Conservation (phyloP, 495 filamentous ascomycete genomes). For the Podospora appendiculata region DNA sequence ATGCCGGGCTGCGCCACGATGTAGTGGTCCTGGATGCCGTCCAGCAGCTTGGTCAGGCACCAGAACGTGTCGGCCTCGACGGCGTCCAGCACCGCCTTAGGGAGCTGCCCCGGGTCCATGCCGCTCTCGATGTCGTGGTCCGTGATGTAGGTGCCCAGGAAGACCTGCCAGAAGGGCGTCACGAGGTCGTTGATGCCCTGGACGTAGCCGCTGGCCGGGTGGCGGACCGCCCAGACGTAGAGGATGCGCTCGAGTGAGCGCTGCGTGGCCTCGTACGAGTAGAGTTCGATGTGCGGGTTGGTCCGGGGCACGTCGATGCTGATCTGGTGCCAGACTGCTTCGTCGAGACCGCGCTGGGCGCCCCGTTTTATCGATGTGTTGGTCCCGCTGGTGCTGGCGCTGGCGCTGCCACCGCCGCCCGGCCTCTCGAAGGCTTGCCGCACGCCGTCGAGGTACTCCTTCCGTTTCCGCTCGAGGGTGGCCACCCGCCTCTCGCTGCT, state of each 20-base stretch:
- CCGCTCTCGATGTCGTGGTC: slow-evolving; percentile 85
- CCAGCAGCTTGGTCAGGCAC: slow-evolving; percentile 93
- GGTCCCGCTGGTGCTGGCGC: slow-evolving; percentile 23
- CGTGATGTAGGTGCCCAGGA: slow-evolving; percentile 87
- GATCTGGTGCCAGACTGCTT: slow-evolving; percentile 97
- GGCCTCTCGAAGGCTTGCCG: slow-evolving; percentile 87
- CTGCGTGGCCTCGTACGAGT: slow-evolving; percentile 93
- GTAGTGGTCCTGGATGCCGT: slow-evolving; percentile 98
- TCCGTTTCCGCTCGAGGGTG: slow-evolving; percentile 88
- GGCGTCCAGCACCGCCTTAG: slow-evolving; percentile 84
- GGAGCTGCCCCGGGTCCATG: slow-evolving; percentile 94
- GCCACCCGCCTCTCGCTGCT: slow-evolving; percentile 86
- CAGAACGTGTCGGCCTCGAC: slow-evolving; percentile 98
- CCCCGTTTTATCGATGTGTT: neutral
- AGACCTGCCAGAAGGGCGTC: slow-evolving; percentile 96
- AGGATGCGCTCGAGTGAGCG: slow-evolving; percentile 87
- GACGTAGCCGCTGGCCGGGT: slow-evolving; percentile 95
- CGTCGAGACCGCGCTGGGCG: slow-evolving; percentile 67
- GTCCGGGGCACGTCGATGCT: slow-evolving; percentile 97
- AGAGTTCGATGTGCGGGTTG: slow-evolving; percentile 89
- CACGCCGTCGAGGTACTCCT: slow-evolving; percentile 94
- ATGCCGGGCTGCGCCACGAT: slow-evolving; percentile 96
- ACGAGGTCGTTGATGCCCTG: slow-evolving; percentile 98
- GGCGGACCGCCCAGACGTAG: slow-evolving; percentile 95
- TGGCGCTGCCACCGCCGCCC: slow-evolving; percentile 19